Conservation (phyloP, 345 rosid genomes). For the Sisymbrium irio region DNA sequence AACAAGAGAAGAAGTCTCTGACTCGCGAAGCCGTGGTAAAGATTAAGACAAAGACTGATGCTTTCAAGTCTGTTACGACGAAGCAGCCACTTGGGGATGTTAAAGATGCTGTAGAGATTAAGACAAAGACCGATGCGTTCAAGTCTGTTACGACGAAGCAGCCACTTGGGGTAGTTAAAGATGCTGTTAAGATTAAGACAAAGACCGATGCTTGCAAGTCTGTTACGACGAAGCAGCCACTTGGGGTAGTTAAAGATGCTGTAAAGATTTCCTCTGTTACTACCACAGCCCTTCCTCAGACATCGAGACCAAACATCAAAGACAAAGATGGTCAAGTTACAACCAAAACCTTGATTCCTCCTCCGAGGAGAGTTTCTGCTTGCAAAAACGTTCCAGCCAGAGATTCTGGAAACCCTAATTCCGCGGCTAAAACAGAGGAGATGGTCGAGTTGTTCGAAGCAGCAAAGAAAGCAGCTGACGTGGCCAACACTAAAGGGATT, state of each 20-base stretch:
- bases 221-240: neutral
- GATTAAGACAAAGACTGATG: neutral
- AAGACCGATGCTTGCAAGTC: neutral
- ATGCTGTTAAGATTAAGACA: neutral
- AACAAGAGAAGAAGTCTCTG: neutral
- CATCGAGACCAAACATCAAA: neutral
- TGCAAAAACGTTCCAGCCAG: no score
- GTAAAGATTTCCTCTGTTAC: neutral
- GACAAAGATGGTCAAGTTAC: constrained; percentile 1
- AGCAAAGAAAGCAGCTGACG: constrained; percentile 22
- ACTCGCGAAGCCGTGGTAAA: neutral
- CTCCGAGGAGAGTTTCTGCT: neutral
- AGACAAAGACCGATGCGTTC: neutral
- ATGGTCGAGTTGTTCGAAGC: neutral
- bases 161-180: no score
- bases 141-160: neutral
- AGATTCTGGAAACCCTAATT: neutral
- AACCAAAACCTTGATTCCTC: constrained; percentile 1
- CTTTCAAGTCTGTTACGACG: neutral
- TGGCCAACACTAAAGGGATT: neutral
- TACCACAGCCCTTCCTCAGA: neutral
- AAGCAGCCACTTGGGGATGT: neutral
- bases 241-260: neutral
- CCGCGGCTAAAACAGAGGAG: neutral
- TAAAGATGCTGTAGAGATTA: no score